Conservation (phyloP, 768 basidiomycete genomes). For the Amanita exitialis region DNA sequence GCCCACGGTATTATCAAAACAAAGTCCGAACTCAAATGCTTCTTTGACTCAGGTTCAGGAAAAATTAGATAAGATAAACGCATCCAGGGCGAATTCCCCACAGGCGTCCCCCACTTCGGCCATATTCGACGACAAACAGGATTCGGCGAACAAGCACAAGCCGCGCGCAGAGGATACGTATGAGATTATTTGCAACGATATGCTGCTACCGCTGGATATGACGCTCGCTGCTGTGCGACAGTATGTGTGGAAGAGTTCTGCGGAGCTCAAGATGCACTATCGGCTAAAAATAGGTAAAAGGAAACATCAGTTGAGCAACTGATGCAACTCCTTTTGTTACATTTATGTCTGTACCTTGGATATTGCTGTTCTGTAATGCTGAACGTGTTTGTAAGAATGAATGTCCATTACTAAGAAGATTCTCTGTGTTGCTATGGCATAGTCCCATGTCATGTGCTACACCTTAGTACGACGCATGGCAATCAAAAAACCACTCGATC, state of each 20-base stretch:
- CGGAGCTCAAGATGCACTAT: slow-evolving; percentile 72
- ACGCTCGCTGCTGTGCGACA: slow-evolving; percentile 87
- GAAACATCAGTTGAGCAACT: background rate
- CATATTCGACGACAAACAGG: background rate
- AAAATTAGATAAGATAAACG: slow-evolving; percentile 47
- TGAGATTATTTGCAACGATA: slow-evolving; percentile 85
- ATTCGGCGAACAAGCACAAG: background rate
- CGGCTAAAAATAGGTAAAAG: slow-evolving; percentile 28
- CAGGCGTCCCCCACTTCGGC: background rate
- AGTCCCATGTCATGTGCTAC: too few species aligned
- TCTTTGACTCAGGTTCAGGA: slow-evolving; percentile 57
- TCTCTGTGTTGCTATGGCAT: too few species aligned
- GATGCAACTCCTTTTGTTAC: background rate
- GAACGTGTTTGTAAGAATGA: background rate
- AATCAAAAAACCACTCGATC: too few species aligned
- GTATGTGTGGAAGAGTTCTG: slow-evolving; percentile 74
- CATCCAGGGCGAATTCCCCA: slow-evolving; percentile 12
- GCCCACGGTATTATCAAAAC: background rate
- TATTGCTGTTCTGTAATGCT: background rate
- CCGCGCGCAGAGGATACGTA: slow-evolving; percentile 55
- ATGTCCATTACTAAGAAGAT: too few species aligned
- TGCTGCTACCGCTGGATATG: slow-evolving; percentile 77
- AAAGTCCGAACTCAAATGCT: background rate
- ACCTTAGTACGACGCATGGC: too few species aligned
- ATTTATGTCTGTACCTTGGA: background rate